Evolutionary conservation across 345 rosid genomes (phyloP).

Genomic region (Abelmoschus esculentus): DNA sequence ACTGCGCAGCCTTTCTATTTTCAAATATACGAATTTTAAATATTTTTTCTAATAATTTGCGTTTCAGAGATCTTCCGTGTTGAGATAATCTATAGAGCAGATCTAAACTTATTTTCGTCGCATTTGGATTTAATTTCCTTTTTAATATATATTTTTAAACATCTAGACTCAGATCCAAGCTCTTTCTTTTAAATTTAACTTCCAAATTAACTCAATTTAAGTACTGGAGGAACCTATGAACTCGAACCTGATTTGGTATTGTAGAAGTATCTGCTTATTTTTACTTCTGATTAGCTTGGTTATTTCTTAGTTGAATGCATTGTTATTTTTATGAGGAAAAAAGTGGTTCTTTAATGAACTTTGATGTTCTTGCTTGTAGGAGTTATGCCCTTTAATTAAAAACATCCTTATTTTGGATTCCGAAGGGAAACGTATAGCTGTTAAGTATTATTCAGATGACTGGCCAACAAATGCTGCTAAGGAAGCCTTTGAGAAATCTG

Average conservation of each 20-base stretch:
- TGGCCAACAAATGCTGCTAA: neutral
- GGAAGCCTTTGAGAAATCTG: neutral
- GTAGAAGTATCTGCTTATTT: neutral
- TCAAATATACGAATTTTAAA: neutral
- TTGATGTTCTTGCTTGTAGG: neutral
- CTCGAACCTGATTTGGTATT: neutral
- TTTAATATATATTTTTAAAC: neutral
- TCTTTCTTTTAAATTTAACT: neutral
- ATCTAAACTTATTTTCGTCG: neutral
- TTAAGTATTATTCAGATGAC: neutral
- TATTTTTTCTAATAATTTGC: neutral
- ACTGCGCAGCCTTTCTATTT: neutral
- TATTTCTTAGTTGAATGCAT: neutral
- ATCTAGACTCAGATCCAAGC: slow-evolving; percentile 4
- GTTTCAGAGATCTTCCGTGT: neutral
- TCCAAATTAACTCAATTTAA: neutral
- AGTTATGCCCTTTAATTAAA: neutral
- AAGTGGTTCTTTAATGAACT: neutral
- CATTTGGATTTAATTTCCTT: neutral
- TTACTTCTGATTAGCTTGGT: neutral
- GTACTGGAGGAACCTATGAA: neutral
- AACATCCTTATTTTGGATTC: neutral
- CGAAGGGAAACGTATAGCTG: neutral
- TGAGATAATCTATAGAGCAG: neutral
- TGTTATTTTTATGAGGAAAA: neutral